Evolutionary conservation across 2,329 filamentous ascomycete genomes (phyloP), one percentile per base, ranked within the genome.

Genomic region (Camillea tinctor): DNA sequence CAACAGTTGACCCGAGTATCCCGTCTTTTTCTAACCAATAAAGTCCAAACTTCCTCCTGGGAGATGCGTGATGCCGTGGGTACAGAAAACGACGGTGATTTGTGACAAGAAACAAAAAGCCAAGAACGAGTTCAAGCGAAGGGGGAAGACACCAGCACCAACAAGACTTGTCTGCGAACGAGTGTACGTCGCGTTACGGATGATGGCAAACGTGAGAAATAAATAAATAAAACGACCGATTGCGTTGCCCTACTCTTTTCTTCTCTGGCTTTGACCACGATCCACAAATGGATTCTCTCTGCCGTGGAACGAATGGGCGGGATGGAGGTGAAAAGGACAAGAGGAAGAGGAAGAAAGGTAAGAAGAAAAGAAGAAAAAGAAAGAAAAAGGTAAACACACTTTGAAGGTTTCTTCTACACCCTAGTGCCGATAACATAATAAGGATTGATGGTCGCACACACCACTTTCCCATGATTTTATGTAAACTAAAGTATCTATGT

Each of bases 301-400:
- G 57, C 58, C 58, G 52, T 21, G 52, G 36, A 60, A 51, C 55
- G n/a, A 60, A 54, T 50, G 20, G 26, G 54, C 50, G 48, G 55
- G 44, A 62, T 23, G 26, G 56, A 20, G 48, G 58, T 61, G 59
- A 36, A 55, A 36, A 54, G 19, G 44, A 63, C 57, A 55, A 64
- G 53, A 56, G n/a, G 57, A 54, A 53, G 62, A 62, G 58, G 58
- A 55, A 49, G 59, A 60, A 55, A 54, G 36, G 54, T 15, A 60
- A 52, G 52, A 50, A 49, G 59, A 60, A 55, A 54, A 30, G 54
- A 17, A 60, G 50, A 49, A 50, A 20, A 40, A 48, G 20, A 17
- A 22, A 60, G 49, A 56, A 55, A 57, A 54, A 54, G 58, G 59
- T 55, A 58, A 59, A 64, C 51, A 54, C 19, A n/a, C n/a, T n/a